Evolutionary conservation across 306 rosid genomes (phyloP).

Genomic region (Argentina anserina): DNA sequence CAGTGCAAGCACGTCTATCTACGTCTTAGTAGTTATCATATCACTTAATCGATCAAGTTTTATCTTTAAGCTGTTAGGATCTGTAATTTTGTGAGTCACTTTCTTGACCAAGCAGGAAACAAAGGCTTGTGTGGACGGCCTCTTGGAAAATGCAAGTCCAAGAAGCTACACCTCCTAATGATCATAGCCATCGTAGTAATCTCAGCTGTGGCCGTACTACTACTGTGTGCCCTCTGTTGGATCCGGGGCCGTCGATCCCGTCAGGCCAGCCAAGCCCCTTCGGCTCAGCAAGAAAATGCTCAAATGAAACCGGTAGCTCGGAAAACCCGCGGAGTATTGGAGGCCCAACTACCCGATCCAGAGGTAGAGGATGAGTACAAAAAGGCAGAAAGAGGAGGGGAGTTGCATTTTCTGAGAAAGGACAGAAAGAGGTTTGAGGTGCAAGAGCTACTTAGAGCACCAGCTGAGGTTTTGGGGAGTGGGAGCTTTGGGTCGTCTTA

Average conservation of each 20-base stretch:
- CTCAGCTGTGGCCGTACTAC: slow-evolving; percentile 13
- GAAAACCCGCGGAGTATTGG: background rate
- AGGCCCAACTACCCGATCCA: slow-evolving; percentile 25
- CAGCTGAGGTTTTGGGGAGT: slow-evolving; percentile 79
- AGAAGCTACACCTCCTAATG: slow-evolving; percentile 25
- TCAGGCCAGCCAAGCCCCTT: background rate
- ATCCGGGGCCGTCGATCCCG: background rate
- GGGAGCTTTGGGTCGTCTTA: slow-evolving; percentile 83
- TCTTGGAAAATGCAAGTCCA: slow-evolving; percentile 44
- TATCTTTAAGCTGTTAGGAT: background rate
- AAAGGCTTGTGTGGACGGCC: slow-evolving; percentile 64
- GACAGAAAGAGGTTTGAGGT: slow-evolving; percentile 48
- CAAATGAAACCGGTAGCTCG: background rate
- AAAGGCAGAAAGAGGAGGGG: slow-evolving; percentile 30
- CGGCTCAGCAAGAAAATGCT: background rate
- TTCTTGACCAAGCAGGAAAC: slow-evolving; percentile 50
- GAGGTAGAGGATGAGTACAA: slow-evolving; percentile 17
- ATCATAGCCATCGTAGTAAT: slow-evolving; percentile 25
- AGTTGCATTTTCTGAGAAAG: slow-evolving; percentile 37
- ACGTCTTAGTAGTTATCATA: background rate
- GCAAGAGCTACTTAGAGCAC: slow-evolving; percentile 65
- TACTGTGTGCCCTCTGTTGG: slow-evolving; percentile 28
- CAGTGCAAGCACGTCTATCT: slow-evolving; percentile 1
- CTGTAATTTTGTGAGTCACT: background rate
- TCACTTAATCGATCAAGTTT: background rate